Base-by-base conservation (phyloP, 2,329 filamentous ascomycete genomes). In the Apiospora rasikravindrae region DNA sequence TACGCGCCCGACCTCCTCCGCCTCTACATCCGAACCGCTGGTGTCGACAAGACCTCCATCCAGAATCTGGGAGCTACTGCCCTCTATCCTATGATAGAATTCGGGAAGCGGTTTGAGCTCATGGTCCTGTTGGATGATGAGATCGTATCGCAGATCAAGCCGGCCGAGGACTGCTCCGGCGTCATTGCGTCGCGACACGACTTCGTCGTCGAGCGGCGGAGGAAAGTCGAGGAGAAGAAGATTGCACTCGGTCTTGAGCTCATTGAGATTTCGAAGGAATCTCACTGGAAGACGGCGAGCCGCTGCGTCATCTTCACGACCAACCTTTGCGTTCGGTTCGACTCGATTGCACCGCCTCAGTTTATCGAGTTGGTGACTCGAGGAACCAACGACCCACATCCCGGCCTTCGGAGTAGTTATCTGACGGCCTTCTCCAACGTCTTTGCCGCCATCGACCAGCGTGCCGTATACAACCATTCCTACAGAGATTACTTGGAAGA, bases 231-330 rank as follows among this genome's bases (percentile, higher is more conserved):
- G 81, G 86, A 88, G 70, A 95, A 93, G 84, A 99, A 99, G 84
- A 86, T 91, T 0, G 88, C 90, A 4, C 84, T 99, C 37, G 94
- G 95, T 0, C 85, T 94, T 71, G 95, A 98, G 80, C 86, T 99
- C 44, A 92, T 95, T 4, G 89, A 93, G 73, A 85, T 92, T 73
- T 93, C 94, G 1, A 91, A 90, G 77, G 89, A 89, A 3, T 94
- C 95, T 0, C 97, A 99, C 80, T 99, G 96, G 96, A 98, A 98
- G 85, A 95, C 98, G 77, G 96, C 96, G 7, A 94, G 91, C 69
- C 89, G 96, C 40, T 97, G 95, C 71, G 93, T 94, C 13, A 93
- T 97, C 47, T 96, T 99, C 80, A 94, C 97, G 5, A 91, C 96
- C 71, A 97, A 96, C 73, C 88, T 98, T 74, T 96, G 94, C 72